Evolutionary conservation across 805 yeast species (phyloP).

Genomic region (Scheffersomyces stipitis): DNA sequence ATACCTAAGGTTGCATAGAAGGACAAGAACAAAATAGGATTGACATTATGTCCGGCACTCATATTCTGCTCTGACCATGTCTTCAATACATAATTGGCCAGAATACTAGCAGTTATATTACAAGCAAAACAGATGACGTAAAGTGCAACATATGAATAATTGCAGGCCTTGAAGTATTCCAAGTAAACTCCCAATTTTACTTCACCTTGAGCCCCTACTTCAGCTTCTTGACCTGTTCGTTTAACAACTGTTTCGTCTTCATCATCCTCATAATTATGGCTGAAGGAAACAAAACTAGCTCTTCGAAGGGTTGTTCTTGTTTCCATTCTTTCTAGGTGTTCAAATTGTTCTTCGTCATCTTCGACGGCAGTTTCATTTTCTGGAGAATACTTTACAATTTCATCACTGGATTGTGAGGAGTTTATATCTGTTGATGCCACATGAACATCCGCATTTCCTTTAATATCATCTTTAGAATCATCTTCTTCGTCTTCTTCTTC

Average conservation of each 20-base stretch:
- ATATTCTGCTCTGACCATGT: constrained; percentile 37
- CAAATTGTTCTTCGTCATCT: constrained; percentile 14
- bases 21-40: constrained; percentile 23
- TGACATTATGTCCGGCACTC: constrained; percentile 21
- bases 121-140: constrained; percentile 21
- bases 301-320: constrained; percentile 17
- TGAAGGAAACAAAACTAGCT: constrained; percentile 34
- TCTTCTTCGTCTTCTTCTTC: constrained; percentile 10
- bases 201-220: constrained; percentile 19
- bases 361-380: constrained; percentile 19
- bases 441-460: too few species aligned
- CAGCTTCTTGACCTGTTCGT: constrained; percentile 20
- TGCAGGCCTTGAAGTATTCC: constrained; percentile 34
- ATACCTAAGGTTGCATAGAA: constrained; percentile 29
- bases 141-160: constrained; percentile 22
- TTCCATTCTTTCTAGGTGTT: constrained; percentile 13
- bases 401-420: constrained; percentile 1
- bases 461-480: constrained; percentile 4
- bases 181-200: constrained; percentile 28
- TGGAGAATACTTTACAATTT: constrained; percentile 2
- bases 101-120: constrained; percentile 17
- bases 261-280: constrained; percentile 29
- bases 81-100: constrained; percentile 31
- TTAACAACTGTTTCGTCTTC: constrained; percentile 20
- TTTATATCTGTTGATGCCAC: constrained; percentile 5